phyloP scores from a whole-genome alignment of 148 eudicot species.

The Diospyros kaki region DNA sequence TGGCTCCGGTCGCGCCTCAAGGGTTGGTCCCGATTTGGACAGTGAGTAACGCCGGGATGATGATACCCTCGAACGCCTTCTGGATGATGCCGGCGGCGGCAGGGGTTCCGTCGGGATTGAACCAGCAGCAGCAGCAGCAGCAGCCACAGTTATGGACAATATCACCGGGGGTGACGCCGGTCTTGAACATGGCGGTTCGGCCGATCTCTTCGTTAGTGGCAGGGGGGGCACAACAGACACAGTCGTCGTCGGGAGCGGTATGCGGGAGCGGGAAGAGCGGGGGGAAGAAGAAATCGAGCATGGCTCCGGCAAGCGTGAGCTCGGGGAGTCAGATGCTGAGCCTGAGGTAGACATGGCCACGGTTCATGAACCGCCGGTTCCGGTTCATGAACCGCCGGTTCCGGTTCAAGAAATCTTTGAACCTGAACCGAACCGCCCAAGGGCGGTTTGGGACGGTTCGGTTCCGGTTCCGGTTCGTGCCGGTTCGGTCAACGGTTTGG shows the following conservation, averaged over 20 bases:
- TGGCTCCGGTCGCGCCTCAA: conserved; percentile 27
- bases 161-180: conserved; percentile 20
- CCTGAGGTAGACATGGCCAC: too few species aligned
- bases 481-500: too few species aligned
- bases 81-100: conserved; percentile 31
- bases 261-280: conserved; percentile 9
- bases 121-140: background rate
- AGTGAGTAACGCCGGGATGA: conserved; percentile 15
- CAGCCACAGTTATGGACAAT: conserved; percentile 33
- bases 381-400: too few species aligned
- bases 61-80: conserved; percentile 27
- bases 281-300: conserved; percentile 15
- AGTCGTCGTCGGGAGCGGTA: background rate
- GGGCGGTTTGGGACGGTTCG: too few species aligned
- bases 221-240: conserved; percentile 7
- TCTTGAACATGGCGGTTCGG: conserved; percentile 13
- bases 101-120: background rate
- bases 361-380: too few species aligned
- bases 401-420: too few species aligned
- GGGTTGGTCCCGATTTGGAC: conserved; percentile 38
- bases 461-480: too few species aligned
- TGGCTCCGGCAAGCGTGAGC: conserved; percentile 23
- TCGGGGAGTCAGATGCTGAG: too few species aligned
- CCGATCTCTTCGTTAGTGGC: conserved; percentile 22
- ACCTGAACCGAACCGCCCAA: too few species aligned